These are phyloP conservation scores for Mycena rosella DNA, from an alignment of 768 basidiomycete species.

Conservation along the genomic window DNA sequence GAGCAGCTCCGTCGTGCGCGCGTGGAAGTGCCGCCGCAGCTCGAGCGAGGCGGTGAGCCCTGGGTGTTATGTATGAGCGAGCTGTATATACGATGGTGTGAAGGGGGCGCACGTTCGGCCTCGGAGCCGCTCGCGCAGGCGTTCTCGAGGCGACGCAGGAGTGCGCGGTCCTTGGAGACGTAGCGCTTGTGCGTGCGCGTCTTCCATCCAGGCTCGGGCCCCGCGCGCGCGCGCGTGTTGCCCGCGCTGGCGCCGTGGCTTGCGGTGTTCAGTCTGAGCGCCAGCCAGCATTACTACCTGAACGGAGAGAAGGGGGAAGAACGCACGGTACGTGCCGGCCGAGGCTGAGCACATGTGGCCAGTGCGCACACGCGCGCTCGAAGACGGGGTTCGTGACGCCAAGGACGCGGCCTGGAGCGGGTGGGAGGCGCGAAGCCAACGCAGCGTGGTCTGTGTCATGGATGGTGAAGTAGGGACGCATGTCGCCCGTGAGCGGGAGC, in stretches of 20 bases:
- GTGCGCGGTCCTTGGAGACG: constrained; percentile 83
- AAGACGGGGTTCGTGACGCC: constrained; percentile 94
- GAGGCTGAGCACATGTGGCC: constrained; percentile 86
- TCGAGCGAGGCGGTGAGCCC: constrained; percentile 73
- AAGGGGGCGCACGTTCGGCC: constrained; percentile 61
- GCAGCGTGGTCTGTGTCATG: constrained; percentile 87
- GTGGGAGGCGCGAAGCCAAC: constrained; percentile 87
- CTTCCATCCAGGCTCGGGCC: constrained; percentile 80
- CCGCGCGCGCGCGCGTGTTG: constrained; percentile 50
- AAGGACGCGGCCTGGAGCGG: constrained; percentile 79
- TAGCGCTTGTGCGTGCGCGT: constrained; percentile 85
- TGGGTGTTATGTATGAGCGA: constrained; percentile 42
- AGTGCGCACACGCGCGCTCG: constrained; percentile 82
- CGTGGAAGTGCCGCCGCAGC: constrained; percentile 85
- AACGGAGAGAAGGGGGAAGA: constrained; percentile 4
- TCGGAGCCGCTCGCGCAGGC: constrained; percentile 63
- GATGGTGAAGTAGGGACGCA: constrained; percentile 96
- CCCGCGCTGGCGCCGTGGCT: constrained; percentile 33
- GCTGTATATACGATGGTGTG: constrained; percentile 7
- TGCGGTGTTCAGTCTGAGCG: constrained; percentile 36
- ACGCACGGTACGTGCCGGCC: constrained; percentile 62
- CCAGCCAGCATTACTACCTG: constrained; percentile 30
- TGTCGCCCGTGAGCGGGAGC: constrained; percentile 71
- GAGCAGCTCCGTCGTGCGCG: constrained; percentile 87
- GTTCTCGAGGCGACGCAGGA: constrained; percentile 81